A percentile compares a stretch with the other conserved stretches of the same genome.
These are phyloP conservation scores for Penicillium samsonianum DNA, from an alignment of 495 filamentous ascomycete species.

Conservation along the genomic window DNA sequence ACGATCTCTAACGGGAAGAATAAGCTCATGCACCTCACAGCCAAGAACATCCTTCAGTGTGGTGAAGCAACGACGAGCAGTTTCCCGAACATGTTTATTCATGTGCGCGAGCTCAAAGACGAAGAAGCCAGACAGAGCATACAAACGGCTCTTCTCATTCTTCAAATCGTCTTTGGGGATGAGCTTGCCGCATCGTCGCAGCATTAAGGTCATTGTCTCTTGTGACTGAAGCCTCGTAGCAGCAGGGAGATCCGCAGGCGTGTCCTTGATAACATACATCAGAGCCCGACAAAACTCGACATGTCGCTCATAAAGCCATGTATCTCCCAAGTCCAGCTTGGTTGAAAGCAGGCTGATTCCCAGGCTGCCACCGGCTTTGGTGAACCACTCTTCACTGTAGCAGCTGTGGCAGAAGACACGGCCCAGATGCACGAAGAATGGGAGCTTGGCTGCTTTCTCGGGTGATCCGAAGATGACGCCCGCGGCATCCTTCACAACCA, in stretches of 20 bases:
- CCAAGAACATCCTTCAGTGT: conserved; percentile 74
- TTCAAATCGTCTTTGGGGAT: conserved; percentile 74
- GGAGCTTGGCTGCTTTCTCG: conserved; percentile 66
- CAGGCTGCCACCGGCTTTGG: conserved; percentile 86
- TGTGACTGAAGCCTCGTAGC: conserved; percentile 80
- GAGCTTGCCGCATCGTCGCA: conserved; percentile 72
- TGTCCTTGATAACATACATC: conserved; percentile 96
- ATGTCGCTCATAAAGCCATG: conserved; percentile 78
- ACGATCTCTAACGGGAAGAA: conserved; percentile 83
- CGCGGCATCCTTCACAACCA: conserved; percentile 75
- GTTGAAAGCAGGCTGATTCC: conserved; percentile 84
- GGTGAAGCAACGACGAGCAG: conserved; percentile 76
- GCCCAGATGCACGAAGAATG: conserved; percentile 79
- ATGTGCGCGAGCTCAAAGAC: conserved; percentile 87
- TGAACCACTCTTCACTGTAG: conserved; percentile 96
- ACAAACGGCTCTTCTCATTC: conserved; percentile 63
- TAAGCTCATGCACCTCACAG: conserved; percentile 78
- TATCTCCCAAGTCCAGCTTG: conserved; percentile 76
- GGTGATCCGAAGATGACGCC: conserved; percentile 74
- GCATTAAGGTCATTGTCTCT: conserved; percentile 73
- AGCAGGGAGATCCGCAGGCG: conserved; percentile 86
- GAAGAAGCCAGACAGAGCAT: conserved; percentile 76
- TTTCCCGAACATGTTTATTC: conserved; percentile 89
- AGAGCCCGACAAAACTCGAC: conserved; percentile 82
- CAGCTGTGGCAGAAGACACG: conserved; percentile 89